Evolutionary conservation across 2,329 filamentous ascomycete genomes (phyloP), one percentile per base, ranked within the genome.

Genomic region (Spiromastix sp.): DNA sequence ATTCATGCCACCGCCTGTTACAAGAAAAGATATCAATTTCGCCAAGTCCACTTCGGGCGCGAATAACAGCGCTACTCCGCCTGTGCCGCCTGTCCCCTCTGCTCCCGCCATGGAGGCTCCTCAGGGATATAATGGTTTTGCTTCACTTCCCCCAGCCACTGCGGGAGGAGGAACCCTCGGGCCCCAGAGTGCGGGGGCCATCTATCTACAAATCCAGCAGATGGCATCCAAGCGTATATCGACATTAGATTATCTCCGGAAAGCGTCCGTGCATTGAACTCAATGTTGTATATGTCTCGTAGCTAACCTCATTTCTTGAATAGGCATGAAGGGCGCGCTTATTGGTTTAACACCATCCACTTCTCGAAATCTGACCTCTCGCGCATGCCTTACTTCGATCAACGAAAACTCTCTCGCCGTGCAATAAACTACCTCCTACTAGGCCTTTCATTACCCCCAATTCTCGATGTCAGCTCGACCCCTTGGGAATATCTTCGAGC

Each of bases 301-400:
- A 7, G 4, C 7, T 18, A 29, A 13, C 16, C 6, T 27, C 26
- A 7, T 20, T 27, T 10, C 3, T 20, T 18, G 11, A 36, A 34
- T 55, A 93, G 85, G 18, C 87, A 98, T 55, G 86, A 95, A 62
- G 87, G 89, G 41, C 79, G 85, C 39, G 79, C 94, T 27, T 96
- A 93, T 66, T 96, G 91, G 87, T 95, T 96, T 69, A 95, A 95
- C 63, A 95, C 91, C 0, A 76, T 94, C 41, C 81, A 93, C 52
- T 94, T 94, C 61, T 84, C 86, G 45, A 82, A 85, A 50, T 60
- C 74, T 19, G 85, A 94, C 57, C 71, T 96, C 21, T 67, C 73
- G 34, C 79, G 80, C 52, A 80, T 95, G 66, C 79, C 89, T 30
- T 93, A 85, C 54, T 89, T 93, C 54, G 83, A 93, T 40, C 67